phyloP scores from a whole-genome alignment of 2,329 filamentous ascomycete species.

The Stagonosporopsis cucurbitacearum region DNA sequence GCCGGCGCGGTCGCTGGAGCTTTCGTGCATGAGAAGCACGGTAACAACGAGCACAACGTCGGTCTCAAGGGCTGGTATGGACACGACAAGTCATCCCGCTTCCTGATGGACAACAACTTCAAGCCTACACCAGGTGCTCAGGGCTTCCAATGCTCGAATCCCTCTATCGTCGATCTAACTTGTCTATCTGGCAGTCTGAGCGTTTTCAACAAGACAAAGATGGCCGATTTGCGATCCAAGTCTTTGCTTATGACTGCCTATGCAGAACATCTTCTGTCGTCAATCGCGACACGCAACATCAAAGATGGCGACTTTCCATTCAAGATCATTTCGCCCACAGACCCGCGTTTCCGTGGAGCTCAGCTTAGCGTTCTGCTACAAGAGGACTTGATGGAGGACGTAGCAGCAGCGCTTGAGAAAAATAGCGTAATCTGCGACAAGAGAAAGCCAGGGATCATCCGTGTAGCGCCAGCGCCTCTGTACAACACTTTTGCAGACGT shows the following conservation, averaged over 20 bases:
- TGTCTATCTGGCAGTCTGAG: constrained; percentile 73
- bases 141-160: constrained; percentile 86
- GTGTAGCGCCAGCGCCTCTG: constrained; percentile 81
- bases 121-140: constrained; percentile 76
- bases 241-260: constrained; percentile 77
- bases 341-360: constrained; percentile 72
- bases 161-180: constrained; percentile 79
- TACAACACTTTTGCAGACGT: constrained; percentile 84
- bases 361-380: constrained; percentile 79
- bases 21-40: constrained; percentile 80
- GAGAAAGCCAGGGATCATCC: constrained; percentile 82
- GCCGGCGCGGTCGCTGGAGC: constrained; percentile 79
- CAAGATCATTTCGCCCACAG: constrained; percentile 69
- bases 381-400: constrained; percentile 70
- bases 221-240: constrained; percentile 71
- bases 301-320: constrained; percentile 44
- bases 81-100: constrained; percentile 75
- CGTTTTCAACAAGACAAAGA: constrained; percentile 74
- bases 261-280: constrained; percentile 42
- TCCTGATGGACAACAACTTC: constrained; percentile 84
- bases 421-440: constrained; percentile 80
- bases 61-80: constrained; percentile 88
- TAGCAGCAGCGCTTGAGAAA: constrained; percentile 69
- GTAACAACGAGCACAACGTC: constrained; percentile 65
- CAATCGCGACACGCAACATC: constrained; percentile 31